Conservation (phyloP, 176 grass and related monocot genomes). For the Aegilops longissima region DNA sequence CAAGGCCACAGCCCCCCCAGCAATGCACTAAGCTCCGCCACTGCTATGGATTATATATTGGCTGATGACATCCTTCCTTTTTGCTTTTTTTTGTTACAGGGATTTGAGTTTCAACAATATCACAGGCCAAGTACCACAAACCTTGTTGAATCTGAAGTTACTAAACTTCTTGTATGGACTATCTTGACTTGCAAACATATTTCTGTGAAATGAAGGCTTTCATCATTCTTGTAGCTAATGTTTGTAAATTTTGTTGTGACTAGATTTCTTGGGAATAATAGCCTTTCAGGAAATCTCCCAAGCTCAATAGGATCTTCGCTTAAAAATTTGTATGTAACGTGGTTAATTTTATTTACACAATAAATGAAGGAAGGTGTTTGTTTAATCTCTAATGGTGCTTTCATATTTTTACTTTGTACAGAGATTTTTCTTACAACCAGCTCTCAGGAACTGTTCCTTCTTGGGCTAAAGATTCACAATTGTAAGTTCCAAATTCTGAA, state of each 20-base stretch:
- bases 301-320: constrained; percentile 43
- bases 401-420: constrained; percentile 19
- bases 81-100: constrained; percentile 24
- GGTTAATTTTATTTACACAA: not conserved
- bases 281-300: constrained; percentile 71
- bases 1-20: not conserved
- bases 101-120: constrained; percentile 97
- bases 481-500: constrained; percentile 55
- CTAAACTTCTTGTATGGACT: constrained; percentile 51
- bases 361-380: not conserved
- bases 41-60: constrained; percentile 11
- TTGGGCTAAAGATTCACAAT: constrained; percentile 61
- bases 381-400: constrained; percentile 9
- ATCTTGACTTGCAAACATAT: constrained; percentile 4
- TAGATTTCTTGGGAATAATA: constrained; percentile 97
- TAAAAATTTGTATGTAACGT: constrained; percentile 52
- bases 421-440: constrained; percentile 96
- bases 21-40: too few relatives aligned
- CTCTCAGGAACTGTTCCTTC: constrained; percentile 73
- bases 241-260: not conserved
- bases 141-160: constrained; percentile 49
- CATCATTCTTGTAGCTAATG: constrained; percentile 11
- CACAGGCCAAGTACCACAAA: constrained; percentile 57
- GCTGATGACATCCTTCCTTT: not conserved
- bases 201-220: not conserved